Conservation (phyloP, 192 early-diverging fungal genomes). For the Phlyctochytrium arcticum region DNA sequence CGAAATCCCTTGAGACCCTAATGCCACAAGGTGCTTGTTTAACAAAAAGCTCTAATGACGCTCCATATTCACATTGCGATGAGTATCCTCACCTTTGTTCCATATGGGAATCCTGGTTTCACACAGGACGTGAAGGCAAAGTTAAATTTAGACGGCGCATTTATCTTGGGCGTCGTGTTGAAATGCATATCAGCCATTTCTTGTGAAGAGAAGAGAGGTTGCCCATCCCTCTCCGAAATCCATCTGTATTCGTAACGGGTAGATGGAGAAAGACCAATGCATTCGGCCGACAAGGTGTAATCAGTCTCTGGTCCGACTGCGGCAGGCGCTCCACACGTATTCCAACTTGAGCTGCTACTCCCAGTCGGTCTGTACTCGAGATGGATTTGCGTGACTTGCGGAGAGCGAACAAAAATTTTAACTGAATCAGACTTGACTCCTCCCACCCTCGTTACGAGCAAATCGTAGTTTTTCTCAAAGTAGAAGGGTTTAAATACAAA, state of each 20-base stretch:
- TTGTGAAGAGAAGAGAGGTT: background rate
- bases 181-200: conserved; percentile 2
- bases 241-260: conserved; percentile 20
- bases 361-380: conserved; percentile 1
- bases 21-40: background rate
- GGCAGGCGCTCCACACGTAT: background rate
- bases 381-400: background rate
- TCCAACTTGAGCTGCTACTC: background rate
- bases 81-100: conserved; percentile 14
- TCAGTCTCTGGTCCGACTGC: conserved; percentile 4
- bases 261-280: background rate
- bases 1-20: conserved; percentile 20
- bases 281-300: conserved; percentile 6
- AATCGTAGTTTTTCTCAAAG: conserved; percentile 12
- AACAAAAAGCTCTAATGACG: background rate
- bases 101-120: conserved; percentile 25
- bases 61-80: background rate
- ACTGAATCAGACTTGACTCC: conserved; percentile 6
- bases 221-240: background rate
- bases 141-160: conserved; percentile 2
- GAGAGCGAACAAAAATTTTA: conserved; percentile 15
- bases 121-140: conserved; percentile 30
- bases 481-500: conserved; percentile 16
- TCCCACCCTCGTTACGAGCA: conserved; percentile 16
- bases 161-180: conserved; percentile 4